Evolutionary conservation across 176 grass and related monocot genomes (phyloP), one percentile per base, ranked within the genome.

Genomic region (Musa schizocarpa): DNA sequence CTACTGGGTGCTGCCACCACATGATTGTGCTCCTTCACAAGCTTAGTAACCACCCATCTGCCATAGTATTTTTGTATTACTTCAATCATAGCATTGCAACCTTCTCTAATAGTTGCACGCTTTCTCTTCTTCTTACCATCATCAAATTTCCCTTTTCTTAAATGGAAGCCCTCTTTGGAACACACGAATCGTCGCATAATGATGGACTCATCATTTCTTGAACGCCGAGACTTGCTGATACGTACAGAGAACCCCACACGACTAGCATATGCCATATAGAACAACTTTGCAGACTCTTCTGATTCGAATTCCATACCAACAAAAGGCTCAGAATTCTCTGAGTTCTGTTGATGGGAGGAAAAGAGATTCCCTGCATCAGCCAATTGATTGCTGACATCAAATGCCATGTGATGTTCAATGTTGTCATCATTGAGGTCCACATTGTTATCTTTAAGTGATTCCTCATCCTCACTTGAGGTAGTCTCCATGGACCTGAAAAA

Each of bases 21-120:
- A 80, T 91, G 89, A 82, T 75, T 91, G 61, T 91, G 89, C 63
- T 91, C 85, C 80, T 91, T 91, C 58, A 91, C 83, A 29, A 91
- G 77, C 77, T 91, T 88, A 50, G 74, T 85, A 64, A 91, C 89
- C 73, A 91, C 82, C 89, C 89, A 91, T 62, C 89, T 82, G 7
- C 89, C 85, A 62, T 91, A 88, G 61, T 91, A 88, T 65, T 88
- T 91, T 70, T 88, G 89, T 65, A 82, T 85, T 68, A 91, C 89
- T 73, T 91, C 82, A 17, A 91, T 85, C 77, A 91, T 91, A 43
- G 89, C 85, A 83, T 83, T 80, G 74, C 82, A 91, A 56, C 85
- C 89, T 77, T 91, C 89, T 79, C 89, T 85, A 74, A 83, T 81
- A 22, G 83, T 88, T 53, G 80, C 80, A 65, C 89, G 53, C 68